Conservation (phyloP, 495 filamentous ascomycete species). For the Talaromyces borbonicus region DNA sequence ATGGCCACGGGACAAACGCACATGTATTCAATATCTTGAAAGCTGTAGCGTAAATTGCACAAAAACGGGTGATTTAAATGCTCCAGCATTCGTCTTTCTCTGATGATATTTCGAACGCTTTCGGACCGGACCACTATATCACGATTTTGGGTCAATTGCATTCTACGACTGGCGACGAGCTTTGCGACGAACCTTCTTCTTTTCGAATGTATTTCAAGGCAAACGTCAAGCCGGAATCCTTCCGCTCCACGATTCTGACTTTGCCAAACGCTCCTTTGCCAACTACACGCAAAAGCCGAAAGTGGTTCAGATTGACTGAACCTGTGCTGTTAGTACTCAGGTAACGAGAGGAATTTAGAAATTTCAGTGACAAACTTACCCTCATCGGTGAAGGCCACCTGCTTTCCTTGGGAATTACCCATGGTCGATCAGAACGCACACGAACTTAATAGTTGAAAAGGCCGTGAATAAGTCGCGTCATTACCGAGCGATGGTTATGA, state of each 20-base stretch:
- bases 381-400: conserved; percentile 84
- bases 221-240: conserved; percentile 88
- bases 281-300: conserved; percentile 87
- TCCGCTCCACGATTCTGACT: conserved; percentile 94
- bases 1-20: conserved; percentile 34
- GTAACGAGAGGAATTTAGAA: conserved; percentile 2
- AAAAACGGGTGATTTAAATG: conserved; percentile 96
- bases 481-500: conserved; percentile 2
- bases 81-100: conserved; percentile 94
- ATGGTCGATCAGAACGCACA: conserved; percentile 38
- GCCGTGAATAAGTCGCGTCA: conserved; percentile 11
- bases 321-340: background rate
- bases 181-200: conserved; percentile 76
- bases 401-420: conserved; percentile 93
- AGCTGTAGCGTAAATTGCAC: conserved; percentile 97
- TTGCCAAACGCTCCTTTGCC: conserved; percentile 98
- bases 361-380: conserved; percentile 45
- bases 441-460: conserved; percentile 1
- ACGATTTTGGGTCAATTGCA: conserved; percentile 1
- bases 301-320: conserved; percentile 93
- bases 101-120: conserved; percentile 95
- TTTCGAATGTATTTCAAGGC: conserved; percentile 97
- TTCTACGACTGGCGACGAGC: background rate
- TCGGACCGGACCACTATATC: conserved; percentile 83
- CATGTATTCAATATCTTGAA: conserved; percentile 99